phyloP scores from a whole-genome alignment of 2,329 filamentous ascomycete species.

The Hypoxylon sp. region DNA sequence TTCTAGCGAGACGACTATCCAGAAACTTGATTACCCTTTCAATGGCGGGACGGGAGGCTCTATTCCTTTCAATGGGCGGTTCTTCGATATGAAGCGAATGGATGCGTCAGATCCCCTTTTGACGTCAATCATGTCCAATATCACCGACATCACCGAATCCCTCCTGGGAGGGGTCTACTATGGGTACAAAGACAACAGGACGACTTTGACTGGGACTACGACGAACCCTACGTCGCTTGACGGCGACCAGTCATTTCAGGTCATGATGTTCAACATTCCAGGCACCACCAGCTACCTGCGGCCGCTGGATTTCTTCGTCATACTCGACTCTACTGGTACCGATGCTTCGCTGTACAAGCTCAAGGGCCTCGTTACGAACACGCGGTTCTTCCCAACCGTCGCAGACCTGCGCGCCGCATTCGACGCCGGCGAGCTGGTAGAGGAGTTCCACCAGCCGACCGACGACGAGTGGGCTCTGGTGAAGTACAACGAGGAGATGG shows the following conservation, averaged over 20 bases:
- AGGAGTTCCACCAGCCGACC: constrained; percentile 47
- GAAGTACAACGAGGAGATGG: constrained; percentile 45
- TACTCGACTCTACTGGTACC: constrained; percentile 54
- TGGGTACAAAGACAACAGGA: constrained; percentile 42
- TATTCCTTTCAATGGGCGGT: constrained; percentile 48
- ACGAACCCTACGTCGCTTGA: constrained; percentile 51
- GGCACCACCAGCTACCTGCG: constrained; percentile 51
- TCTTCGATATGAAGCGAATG: constrained; percentile 45
- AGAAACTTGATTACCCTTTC: constrained; percentile 53
- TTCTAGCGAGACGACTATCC: constrained; percentile 46
- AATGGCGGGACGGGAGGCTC: constrained; percentile 52
- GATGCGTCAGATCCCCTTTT: constrained; percentile 49
- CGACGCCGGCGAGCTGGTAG: constrained; percentile 48
- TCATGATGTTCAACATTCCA: constrained; percentile 53
- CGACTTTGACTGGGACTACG: constrained; percentile 46
- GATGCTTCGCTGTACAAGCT: constrained; percentile 53
- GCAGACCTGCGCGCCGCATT: constrained; percentile 49
- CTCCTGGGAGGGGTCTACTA: constrained; percentile 50
- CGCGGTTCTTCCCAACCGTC: constrained; percentile 48
- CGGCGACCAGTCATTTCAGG: constrained; percentile 50
- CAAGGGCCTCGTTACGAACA: constrained; percentile 53
- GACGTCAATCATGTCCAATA: constrained; percentile 51
- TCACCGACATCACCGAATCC: constrained; percentile 54
- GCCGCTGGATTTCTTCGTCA: constrained; percentile 55
- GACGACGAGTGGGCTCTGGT: constrained; percentile 48